A percentile compares a stretch with the other conserved stretches of the same genome.
These are phyloP conservation scores for Ramalina peruviana DNA, from an alignment of 495 filamentous ascomycete species.

Conservation along the genomic window DNA sequence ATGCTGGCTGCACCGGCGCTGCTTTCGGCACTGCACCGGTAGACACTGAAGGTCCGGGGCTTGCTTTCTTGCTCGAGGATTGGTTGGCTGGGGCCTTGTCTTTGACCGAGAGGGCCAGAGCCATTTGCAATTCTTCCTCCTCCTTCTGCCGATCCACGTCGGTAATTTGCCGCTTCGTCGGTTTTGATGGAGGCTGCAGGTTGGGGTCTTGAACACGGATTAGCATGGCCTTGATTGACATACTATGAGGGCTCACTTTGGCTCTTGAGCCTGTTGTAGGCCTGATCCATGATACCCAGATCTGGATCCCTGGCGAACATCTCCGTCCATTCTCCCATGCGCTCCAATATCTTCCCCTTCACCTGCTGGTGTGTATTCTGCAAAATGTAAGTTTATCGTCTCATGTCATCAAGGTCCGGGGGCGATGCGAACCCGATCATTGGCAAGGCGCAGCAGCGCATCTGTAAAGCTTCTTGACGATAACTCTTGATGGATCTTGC, in stretches of 20 bases:
- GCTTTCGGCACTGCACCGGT: slow-evolving; percentile 28
- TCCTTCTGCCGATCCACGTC: slow-evolving; percentile 85
- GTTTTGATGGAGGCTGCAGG: slow-evolving; percentile 81
- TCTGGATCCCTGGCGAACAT: slow-evolving; percentile 88
- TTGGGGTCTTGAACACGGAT: slow-evolving; percentile 56
- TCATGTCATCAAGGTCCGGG: neutral
- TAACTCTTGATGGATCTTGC: slow-evolving; percentile 82
- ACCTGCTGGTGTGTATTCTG: slow-evolving; percentile 91
- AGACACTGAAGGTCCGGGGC: slow-evolving; percentile 22
- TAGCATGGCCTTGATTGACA: neutral
- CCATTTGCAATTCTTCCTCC: slow-evolving; percentile 96
- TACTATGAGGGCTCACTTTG: slow-evolving; percentile 37
- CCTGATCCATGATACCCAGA: slow-evolving; percentile 94
- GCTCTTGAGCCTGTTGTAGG: slow-evolving; percentile 74
- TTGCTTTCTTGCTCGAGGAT: slow-evolving; percentile 19
- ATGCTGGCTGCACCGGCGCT: slow-evolving; percentile 33
- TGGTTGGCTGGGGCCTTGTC: slow-evolving; percentile 43
- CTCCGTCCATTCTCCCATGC: slow-evolving; percentile 90
- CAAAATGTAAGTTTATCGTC: neutral
- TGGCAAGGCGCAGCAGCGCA: slow-evolving; percentile 76
- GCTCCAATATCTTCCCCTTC: slow-evolving; percentile 91
- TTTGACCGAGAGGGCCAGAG: slow-evolving; percentile 77
- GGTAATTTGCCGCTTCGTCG: slow-evolving; percentile 80
- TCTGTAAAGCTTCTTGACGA: slow-evolving; percentile 93
- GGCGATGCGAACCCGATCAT: slow-evolving; percentile 47